Percentiles rank a stretch among this genome's conserved stretches.
phyloP scores from a whole-genome alignment of 306 rosid genomes.

The Hippophae tibetana region DNA sequence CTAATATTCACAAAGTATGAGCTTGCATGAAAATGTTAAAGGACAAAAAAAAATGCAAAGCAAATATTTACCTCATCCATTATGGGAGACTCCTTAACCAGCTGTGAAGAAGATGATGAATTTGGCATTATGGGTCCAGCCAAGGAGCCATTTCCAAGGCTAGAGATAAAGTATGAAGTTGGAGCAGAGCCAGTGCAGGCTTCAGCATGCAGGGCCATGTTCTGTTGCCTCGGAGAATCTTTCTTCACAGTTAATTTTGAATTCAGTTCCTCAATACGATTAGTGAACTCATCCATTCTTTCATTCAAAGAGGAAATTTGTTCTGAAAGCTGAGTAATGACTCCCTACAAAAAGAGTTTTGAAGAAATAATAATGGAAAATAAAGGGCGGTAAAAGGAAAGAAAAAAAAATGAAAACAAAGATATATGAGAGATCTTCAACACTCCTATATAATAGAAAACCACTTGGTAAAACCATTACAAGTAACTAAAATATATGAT shows the following conservation, averaged over 20 bases:
- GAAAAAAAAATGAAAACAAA: slow-evolving; percentile 3
- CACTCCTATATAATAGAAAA: slow-evolving; percentile 1
- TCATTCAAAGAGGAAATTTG: slow-evolving; percentile 87
- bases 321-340: slow-evolving; percentile 65
- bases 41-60: background rate
- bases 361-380: too few species aligned
- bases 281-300: slow-evolving; percentile 92
- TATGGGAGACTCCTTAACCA: slow-evolving; percentile 57
- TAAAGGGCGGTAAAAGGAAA: slow-evolving; percentile 2
- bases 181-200: slow-evolving; percentile 79
- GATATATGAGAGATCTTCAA: slow-evolving; percentile 7
- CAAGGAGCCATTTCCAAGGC: slow-evolving; percentile 59
- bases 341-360: slow-evolving; percentile 32
- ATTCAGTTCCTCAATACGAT: slow-evolving; percentile 75
- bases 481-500: background rate
- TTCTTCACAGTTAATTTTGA: slow-evolving; percentile 48
- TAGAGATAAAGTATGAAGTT: slow-evolving; percentile 57
- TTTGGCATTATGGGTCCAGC: slow-evolving; percentile 56
- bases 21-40: background rate
- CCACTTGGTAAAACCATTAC: slow-evolving; percentile 9
- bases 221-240: slow-evolving; percentile 70
- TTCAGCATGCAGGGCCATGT: slow-evolving; percentile 60
- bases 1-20: background rate
- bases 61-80: slow-evolving; percentile 68
- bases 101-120: slow-evolving; percentile 70